These are phyloP conservation scores for Clavispora phyllophila DNA, from an alignment of 805 yeast species.

Conservation along the genomic window DNA sequence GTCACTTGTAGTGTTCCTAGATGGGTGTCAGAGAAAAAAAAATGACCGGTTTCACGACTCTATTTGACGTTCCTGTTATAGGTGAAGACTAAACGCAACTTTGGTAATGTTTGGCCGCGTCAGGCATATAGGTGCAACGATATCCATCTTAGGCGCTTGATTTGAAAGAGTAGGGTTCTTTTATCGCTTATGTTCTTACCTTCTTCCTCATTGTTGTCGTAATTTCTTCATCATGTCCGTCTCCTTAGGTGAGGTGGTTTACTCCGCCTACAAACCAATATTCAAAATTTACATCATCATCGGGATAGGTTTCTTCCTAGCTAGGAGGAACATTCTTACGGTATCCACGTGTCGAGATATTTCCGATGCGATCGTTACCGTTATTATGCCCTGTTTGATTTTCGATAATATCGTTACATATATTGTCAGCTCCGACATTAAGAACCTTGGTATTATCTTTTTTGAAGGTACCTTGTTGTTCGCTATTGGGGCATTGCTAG, in stretches of 20 bases:
- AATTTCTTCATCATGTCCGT: conserved; percentile 7
- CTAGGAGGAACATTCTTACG: conserved; percentile 56
- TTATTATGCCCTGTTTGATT: conserved; percentile 69
- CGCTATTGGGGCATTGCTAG: conserved; percentile 44
- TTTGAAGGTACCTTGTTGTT: conserved; percentile 47
- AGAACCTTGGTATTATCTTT: conserved; percentile 61
- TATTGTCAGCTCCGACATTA: conserved; percentile 63
- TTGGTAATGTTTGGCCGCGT: no score
- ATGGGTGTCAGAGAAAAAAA: no score
- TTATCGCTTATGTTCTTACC: no score
- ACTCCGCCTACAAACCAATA: conserved; percentile 80
- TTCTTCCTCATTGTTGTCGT: no score
- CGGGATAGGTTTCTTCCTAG: conserved; percentile 59
- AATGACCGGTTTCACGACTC: no score
- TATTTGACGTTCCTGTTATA: no score
- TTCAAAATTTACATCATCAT: conserved; percentile 74
- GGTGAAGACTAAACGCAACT: no score
- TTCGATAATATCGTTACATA: conserved; percentile 68
- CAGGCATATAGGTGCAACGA: no score
- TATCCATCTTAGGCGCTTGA: no score
- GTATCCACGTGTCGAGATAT: conserved; percentile 65
- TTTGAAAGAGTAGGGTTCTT: no score
- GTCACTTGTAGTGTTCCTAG: no score
- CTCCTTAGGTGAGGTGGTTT: conserved; percentile 59
- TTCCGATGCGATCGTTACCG: conserved; percentile 62